These are phyloP conservation scores for Amylocystis lapponica DNA, from an alignment of 768 basidiomycete genomes.

Conservation along the genomic window DNA sequence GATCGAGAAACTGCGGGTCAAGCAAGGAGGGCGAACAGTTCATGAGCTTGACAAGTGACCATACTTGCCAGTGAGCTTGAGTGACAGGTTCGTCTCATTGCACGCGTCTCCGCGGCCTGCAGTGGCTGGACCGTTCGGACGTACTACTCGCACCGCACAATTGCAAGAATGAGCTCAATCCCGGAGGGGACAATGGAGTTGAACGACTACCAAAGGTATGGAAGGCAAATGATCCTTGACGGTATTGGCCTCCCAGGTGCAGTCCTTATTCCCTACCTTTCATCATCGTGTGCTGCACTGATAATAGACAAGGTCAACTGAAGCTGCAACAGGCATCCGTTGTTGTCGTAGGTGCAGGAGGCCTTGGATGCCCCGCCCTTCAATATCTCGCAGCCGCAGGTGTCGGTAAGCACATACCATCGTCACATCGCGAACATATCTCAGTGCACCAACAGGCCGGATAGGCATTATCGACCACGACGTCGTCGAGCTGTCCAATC, in stretches of 20 bases:
- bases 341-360: slow-evolving; percentile 90
- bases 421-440: not conserved
- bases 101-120: no score
- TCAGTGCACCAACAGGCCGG: slow-evolving; percentile 37
- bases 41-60: no score
- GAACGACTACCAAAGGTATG: slow-evolving; percentile 85
- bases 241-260: slow-evolving; percentile 84
- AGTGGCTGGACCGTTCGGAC: no score
- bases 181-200: slow-evolving; percentile 29
- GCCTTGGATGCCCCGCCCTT: slow-evolving; percentile 91
- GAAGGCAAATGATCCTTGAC: slow-evolving; percentile 93
- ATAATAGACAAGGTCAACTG: slow-evolving; percentile 59
- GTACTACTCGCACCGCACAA: no score
- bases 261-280: slow-evolving; percentile 3
- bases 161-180: no score
- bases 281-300: not conserved
- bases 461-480: slow-evolving; percentile 90
- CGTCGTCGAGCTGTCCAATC: slow-evolving; percentile 79
- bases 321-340: slow-evolving; percentile 73
- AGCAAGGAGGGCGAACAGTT: no score
- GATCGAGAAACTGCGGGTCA: no score
- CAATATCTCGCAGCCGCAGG: slow-evolving; percentile 93
- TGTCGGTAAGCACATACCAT: slow-evolving; percentile 52
- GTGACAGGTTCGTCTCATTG: no score
- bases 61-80: no score